phyloP scores from a whole-genome alignment of 345 rosid species.

The Aethionema arabicum region DNA sequence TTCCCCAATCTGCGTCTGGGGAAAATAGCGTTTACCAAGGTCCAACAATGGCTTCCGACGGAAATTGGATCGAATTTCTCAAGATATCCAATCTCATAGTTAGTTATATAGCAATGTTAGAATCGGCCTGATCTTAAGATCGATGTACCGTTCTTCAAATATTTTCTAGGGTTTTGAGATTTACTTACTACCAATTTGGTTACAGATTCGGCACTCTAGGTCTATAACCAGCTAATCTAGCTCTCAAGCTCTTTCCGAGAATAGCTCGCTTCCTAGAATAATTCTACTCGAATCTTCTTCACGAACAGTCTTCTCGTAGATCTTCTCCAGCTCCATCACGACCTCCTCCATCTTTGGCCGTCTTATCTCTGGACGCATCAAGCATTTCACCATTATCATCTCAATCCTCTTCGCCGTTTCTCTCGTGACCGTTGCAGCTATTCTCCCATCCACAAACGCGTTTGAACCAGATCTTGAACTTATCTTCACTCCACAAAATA shows the following conservation, averaged over 20 bases:
- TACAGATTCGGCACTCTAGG: too few relatives aligned
- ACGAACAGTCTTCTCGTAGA: constrained; percentile 48
- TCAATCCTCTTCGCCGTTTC: constrained; percentile 50
- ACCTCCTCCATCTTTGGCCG: constrained; percentile 52
- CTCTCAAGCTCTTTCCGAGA: constrained; percentile 21
- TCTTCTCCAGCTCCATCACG: constrained; percentile 52
- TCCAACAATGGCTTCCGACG: background rate
- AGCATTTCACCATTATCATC: constrained; percentile 47
- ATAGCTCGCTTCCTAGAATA: constrained; percentile 65
- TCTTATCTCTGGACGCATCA: constrained; percentile 40
- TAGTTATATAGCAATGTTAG: too few relatives aligned
- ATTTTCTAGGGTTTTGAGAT: too few relatives aligned
- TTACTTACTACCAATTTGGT: too few relatives aligned
- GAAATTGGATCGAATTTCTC: background rate
- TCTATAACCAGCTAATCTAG: background rate
- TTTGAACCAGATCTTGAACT: constrained; percentile 38
- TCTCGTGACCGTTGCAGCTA: constrained; percentile 50
- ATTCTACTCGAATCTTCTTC: constrained; percentile 55
- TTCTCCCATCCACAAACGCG: constrained; percentile 51
- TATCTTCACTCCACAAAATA: constrained; percentile 39
- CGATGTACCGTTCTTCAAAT: too few relatives aligned
- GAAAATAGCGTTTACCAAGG: background rate
- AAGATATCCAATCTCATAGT: too few relatives aligned
- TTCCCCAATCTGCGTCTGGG: background rate
- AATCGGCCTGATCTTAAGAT: too few relatives aligned